These are phyloP conservation scores for Amanita exitialis DNA, from an alignment of 768 basidiomycete genomes.

Conservation along the genomic window DNA sequence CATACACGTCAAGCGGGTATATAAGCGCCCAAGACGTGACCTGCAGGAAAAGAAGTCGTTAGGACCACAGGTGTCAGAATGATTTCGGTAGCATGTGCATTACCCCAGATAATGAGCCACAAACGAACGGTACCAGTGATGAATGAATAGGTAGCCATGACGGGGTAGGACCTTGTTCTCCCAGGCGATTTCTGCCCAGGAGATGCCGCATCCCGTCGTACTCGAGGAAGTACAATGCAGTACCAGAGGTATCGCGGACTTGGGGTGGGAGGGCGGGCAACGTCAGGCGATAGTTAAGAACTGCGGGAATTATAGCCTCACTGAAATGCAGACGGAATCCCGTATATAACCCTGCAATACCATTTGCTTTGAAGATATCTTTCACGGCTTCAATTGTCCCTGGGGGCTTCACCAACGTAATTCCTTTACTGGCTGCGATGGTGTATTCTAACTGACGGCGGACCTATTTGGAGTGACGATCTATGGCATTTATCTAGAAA, in stretches of 20 bases:
- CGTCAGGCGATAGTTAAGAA: neutral
- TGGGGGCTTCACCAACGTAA: constrained; percentile 66
- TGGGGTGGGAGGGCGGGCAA: constrained; percentile 2
- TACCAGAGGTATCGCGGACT: constrained; percentile 88
- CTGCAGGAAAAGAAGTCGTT: constrained; percentile 23
- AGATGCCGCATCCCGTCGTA: constrained; percentile 89
- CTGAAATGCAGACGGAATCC: constrained; percentile 85
- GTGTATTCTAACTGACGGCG: constrained; percentile 87
- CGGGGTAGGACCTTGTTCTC: constrained; percentile 78
- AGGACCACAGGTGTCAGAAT: constrained; percentile 21
- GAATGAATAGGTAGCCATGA: constrained; percentile 75
- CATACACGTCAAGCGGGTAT: constrained; percentile 90
- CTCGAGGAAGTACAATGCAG: constrained; percentile 87
- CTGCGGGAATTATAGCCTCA: constrained; percentile 21
- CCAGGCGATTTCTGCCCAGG: constrained; percentile 65
- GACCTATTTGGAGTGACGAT: constrained; percentile 37
- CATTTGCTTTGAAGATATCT: constrained; percentile 62
- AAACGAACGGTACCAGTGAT: constrained; percentile 81
- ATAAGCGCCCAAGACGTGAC: constrained; percentile 82
- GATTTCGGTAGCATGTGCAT: constrained; percentile 6
- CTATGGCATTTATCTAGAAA: neutral
- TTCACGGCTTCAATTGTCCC: constrained; percentile 69
- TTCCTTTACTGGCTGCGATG: constrained; percentile 74
- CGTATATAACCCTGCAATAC: constrained; percentile 62
- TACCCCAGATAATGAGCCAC: constrained; percentile 86